Conservation (phyloP, 2,329 filamentous ascomycete genomes). For the Drechslerella stenobrocha region DNA sequence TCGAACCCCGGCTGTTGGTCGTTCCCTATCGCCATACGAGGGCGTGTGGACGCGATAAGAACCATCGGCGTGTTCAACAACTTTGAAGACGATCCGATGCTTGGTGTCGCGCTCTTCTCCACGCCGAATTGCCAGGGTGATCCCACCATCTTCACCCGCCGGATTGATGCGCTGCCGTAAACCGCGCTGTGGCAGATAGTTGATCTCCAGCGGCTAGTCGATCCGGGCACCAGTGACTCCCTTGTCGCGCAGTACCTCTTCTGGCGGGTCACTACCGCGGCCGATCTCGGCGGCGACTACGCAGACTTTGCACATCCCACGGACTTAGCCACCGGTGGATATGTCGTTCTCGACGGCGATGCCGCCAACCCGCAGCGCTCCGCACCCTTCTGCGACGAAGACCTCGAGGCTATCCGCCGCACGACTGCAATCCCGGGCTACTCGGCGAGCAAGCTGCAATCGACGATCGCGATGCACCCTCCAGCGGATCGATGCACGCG, state of each 20-base stretch:
- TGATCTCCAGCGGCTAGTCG: conserved; percentile 10
- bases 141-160: conserved; percentile 15
- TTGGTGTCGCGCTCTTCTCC: conserved; percentile 10
- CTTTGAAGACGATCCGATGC: conserved; percentile 6
- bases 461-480: too few species aligned
- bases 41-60: conserved; percentile 1
- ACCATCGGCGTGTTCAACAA: conserved; percentile 11
- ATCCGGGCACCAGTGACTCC: not conserved
- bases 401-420: too few species aligned
- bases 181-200: conserved; percentile 17
- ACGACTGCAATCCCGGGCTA: too few species aligned
- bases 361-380: not conserved
- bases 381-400: conserved; percentile 13
- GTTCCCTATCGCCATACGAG: too few species aligned
- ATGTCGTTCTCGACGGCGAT: conserved; percentile 18
- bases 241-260: conserved; percentile 7
- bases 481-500: too few species aligned
- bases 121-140: conserved; percentile 5
- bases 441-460: too few species aligned
- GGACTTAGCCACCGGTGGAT: conserved; percentile 9
- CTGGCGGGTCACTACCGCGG: conserved; percentile 12
- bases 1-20: too few species aligned
- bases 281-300: not conserved
- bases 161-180: not conserved
- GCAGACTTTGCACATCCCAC: conserved; percentile 2